A percentile compares a stretch with the other conserved stretches of the same genome.
Conservation (phyloP, 805 yeast genomes). For the Scheffersomyces stipitis region DNA sequence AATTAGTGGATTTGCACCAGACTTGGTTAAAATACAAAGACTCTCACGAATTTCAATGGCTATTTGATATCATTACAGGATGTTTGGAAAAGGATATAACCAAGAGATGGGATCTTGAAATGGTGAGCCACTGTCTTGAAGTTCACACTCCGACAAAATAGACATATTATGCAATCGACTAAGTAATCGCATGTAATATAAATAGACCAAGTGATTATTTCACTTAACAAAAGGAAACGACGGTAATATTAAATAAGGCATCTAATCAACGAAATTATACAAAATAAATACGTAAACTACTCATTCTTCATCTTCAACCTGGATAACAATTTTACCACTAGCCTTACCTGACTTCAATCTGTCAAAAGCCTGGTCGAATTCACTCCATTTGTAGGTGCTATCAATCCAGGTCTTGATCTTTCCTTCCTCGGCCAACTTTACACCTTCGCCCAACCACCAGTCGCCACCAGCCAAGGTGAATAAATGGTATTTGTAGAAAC, state of each 20-base stretch:
- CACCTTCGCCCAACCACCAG: conserved; percentile 20
- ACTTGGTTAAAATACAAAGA: conserved; percentile 19
- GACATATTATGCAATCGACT: too few relatives aligned
- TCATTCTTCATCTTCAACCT: conserved; percentile 15
- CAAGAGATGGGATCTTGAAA: conserved; percentile 51
- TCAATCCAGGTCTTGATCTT: conserved; percentile 51
- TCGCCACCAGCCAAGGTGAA: conserved; percentile 9
- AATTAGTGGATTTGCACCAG: conserved; percentile 13
- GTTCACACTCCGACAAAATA: too few relatives aligned
- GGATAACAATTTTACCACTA: conserved; percentile 67
- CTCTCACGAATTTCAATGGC: conserved; percentile 23
- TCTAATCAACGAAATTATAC: neutral
- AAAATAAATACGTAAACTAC: neutral
- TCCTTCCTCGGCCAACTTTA: conserved; percentile 46
- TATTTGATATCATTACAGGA: conserved; percentile 43
- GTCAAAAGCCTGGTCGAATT: conserved; percentile 52
- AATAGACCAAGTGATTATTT: too few relatives aligned
- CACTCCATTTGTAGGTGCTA: conserved; percentile 48
- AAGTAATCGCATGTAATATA: too few relatives aligned
- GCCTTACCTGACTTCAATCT: conserved; percentile 47
- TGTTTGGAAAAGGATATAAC: conserved; percentile 54
- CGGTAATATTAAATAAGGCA: too few relatives aligned
- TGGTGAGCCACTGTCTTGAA: conserved; percentile 17
- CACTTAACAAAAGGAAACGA: too few relatives aligned
- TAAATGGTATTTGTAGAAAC: conserved; percentile 30